Evolutionary conservation across 108 stramenopile genomes (phyloP).

Genomic region (Thalassiosira profunda): DNA sequence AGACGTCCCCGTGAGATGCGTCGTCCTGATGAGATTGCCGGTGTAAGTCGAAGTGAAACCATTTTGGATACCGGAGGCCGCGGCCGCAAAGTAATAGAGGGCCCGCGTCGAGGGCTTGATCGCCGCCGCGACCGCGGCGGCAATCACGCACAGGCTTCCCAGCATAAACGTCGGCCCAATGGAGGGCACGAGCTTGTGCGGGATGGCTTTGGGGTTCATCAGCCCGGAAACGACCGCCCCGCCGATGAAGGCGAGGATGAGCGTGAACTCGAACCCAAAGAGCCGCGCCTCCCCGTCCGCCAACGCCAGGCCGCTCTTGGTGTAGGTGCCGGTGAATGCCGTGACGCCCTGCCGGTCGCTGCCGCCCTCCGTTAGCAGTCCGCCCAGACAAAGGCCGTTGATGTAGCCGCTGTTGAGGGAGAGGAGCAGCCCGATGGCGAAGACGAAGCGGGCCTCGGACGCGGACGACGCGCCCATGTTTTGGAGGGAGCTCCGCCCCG

Average conservation of each 20-base stretch:
- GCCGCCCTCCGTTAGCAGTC: conserved; percentile 39
- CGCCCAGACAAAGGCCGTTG: conserved; percentile 61
- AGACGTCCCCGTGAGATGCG: conserved; percentile 39
- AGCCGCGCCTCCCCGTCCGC: conserved; percentile 23
- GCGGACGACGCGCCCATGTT: conserved; percentile 15
- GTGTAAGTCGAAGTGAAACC: conserved; percentile 52
- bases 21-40: conserved; percentile 49
- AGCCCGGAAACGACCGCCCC: conserved; percentile 35
- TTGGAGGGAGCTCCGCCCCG: too few relatives aligned
- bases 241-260: conserved; percentile 39
- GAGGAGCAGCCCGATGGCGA: conserved; percentile 36
- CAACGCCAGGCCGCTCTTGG: conserved; percentile 51
- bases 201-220: conserved; percentile 41
- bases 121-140: conserved; percentile 10
- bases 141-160: conserved; percentile 27
- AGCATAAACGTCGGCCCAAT: conserved; percentile 57
- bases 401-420: conserved; percentile 63
- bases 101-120: neutral
- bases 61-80: conserved; percentile 53
- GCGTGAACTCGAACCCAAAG: conserved; percentile 20
- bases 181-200: conserved; percentile 40
- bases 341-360: conserved; percentile 38
- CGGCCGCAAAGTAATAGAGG: conserved; percentile 46
- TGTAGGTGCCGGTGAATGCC: conserved; percentile 67
- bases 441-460: conserved; percentile 29